These are phyloP conservation scores for Lactarius akahatsu DNA, from an alignment of 768 basidiomycete genomes.

Conservation along the genomic window DNA sequence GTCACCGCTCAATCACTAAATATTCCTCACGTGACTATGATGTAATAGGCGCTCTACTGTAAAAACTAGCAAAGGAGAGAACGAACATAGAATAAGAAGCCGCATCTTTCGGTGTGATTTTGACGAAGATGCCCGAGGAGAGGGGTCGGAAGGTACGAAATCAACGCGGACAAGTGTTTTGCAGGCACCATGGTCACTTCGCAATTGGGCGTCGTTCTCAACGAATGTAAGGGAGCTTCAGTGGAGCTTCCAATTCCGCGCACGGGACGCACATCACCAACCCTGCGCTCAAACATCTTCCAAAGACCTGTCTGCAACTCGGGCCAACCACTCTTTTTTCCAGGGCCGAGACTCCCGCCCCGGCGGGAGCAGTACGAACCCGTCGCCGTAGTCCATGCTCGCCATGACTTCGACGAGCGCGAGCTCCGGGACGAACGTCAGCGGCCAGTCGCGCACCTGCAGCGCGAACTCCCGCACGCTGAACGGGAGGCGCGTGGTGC, in stretches of 20 bases:
- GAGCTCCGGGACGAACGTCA: background rate
- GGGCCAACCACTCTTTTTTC: conserved; percentile 18
- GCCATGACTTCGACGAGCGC: conserved; percentile 19
- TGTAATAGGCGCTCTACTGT: too few species aligned
- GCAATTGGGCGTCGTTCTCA: background rate
- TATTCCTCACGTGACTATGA: background rate
- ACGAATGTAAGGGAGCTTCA: background rate
- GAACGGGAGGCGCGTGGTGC: conserved; percentile 12
- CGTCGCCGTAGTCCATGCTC: conserved; percentile 23
- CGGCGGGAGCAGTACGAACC: conserved; percentile 23
- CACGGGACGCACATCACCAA: background rate
- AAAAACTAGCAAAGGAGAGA: too few species aligned
- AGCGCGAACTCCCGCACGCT: conserved; percentile 14
- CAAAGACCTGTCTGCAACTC: background rate
- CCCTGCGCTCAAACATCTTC: background rate
- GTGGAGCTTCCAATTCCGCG: background rate
- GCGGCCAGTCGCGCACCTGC: conserved; percentile 11
- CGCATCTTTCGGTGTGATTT: too few species aligned
- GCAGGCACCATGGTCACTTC: background rate
- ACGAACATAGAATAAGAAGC: too few species aligned
- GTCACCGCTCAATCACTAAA: background rate
- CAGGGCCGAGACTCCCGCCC: background rate
- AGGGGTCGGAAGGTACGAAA: background rate
- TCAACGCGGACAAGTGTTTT: background rate
- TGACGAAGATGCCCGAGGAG: background rate